phyloP scores from a whole-genome alignment of 2,329 filamentous ascomycete genomes.

The Epichloe brachyelytri region DNA sequence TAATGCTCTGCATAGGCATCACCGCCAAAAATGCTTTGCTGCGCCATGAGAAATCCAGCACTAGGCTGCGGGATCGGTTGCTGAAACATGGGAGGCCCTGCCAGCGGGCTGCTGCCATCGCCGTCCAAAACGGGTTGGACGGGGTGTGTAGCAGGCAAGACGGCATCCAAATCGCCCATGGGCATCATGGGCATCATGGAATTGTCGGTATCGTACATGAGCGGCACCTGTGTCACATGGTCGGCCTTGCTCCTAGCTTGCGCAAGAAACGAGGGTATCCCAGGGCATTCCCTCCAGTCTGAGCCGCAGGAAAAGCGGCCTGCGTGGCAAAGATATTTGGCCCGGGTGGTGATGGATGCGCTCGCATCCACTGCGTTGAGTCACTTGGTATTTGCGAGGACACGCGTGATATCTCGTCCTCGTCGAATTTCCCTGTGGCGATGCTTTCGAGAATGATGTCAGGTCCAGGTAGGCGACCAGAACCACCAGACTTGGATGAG shows the following conservation, averaged over 20 bases:
- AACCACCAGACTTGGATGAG: slow-evolving; percentile 7
- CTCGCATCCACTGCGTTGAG: not conserved
- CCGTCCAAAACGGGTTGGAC: slow-evolving; percentile 6
- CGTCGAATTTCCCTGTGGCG: slow-evolving; percentile 11
- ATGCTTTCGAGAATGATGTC: slow-evolving; percentile 16
- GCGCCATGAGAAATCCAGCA: slow-evolving; percentile 10
- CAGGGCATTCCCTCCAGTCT: slow-evolving; percentile 11
- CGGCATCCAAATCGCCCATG: slow-evolving; percentile 11
- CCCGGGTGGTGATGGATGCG: not conserved
- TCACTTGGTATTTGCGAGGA: not conserved
- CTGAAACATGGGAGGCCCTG: slow-evolving; percentile 11
- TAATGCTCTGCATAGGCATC: slow-evolving; percentile 11
- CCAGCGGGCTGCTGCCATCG: slow-evolving; percentile 5
- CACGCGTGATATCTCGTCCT: slow-evolving; percentile 7
- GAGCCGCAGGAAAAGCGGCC: not conserved
- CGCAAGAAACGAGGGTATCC: slow-evolving; percentile 15
- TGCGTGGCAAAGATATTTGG: slow-evolving; percentile 1
- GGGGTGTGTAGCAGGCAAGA: slow-evolving; percentile 8
- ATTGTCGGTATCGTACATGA: slow-evolving; percentile 12
- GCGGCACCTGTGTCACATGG: slow-evolving; percentile 8
- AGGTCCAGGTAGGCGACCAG: slow-evolving; percentile 12
- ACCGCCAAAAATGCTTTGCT: slow-evolving; percentile 11
- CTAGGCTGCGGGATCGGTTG: slow-evolving; percentile 8
- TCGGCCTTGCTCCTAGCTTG: slow-evolving; percentile 13
- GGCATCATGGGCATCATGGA: slow-evolving; percentile 6